A percentile compares a stretch with the other conserved stretches of the same genome.
Evolutionary conservation across 2,329 filamentous ascomycete genomes (phyloP).

Genomic region (Claviceps sp.): DNA sequence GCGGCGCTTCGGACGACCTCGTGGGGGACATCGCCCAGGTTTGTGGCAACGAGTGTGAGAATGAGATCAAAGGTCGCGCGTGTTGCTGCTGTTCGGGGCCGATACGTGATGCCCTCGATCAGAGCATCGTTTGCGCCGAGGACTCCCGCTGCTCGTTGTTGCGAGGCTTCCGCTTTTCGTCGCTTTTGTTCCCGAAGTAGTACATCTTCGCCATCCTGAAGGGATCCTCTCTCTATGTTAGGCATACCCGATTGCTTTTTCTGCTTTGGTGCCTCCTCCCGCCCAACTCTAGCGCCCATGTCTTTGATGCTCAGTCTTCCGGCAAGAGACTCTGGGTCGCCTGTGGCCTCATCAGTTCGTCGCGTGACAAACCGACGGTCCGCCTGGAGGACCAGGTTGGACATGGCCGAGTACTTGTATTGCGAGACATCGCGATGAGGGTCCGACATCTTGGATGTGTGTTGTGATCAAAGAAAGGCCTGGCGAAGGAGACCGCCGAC

Average conservation of each 20-base stretch:
- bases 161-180: conserved; percentile 59
- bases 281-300: conserved; percentile 77
- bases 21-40: conserved; percentile 83
- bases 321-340: conserved; percentile 92
- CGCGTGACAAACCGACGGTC: conserved; percentile 91
- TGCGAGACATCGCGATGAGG: conserved; percentile 76
- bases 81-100: conserved; percentile 81
- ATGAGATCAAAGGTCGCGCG: conserved; percentile 91
- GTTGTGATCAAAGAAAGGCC: conserved; percentile 12
- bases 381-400: conserved; percentile 99
- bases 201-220: conserved; percentile 73
- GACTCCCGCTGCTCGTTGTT: conserved; percentile 61
- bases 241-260: conserved; percentile 60
- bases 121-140: conserved; percentile 73
- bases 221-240: conserved; percentile 59
- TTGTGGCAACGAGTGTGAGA: conserved; percentile 75
- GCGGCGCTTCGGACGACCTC: conserved; percentile 88
- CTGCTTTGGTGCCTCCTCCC: conserved; percentile 66
- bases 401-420: conserved; percentile 99
- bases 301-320: conserved; percentile 86
- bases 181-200: conserved; percentile 75
- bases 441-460: conserved; percentile 51
- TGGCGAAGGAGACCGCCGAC: conserved; percentile 19
- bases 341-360: conserved; percentile 86
- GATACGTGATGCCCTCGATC: conserved; percentile 84